phyloP scores from a whole-genome alignment of 371 early-diverging fungal genomes.

The Synchytrium microbalum region DNA sequence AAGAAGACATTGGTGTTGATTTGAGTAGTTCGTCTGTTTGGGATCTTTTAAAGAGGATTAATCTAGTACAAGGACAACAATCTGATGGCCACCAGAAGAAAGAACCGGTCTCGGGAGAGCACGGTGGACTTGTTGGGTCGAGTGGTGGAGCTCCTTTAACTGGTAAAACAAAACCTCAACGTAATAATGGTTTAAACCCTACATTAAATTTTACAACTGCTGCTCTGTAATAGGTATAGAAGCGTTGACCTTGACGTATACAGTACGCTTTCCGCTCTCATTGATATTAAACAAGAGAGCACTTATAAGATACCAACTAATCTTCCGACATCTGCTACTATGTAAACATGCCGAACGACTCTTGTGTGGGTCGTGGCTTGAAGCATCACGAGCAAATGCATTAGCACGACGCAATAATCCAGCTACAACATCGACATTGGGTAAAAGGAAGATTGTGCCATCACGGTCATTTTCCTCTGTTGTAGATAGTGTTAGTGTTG shows the following conservation, averaged over 20 bases:
- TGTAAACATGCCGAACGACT: slow-evolving; percentile 79
- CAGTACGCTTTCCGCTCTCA: slow-evolving; percentile 78
- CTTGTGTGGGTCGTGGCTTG: slow-evolving; percentile 63
- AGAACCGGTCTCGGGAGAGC: no score
- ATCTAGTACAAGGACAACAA: slow-evolving; percentile 20
- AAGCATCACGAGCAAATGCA: slow-evolving; percentile 16
- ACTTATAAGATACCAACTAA: slow-evolving; percentile 79
- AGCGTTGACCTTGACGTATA: slow-evolving; percentile 65
- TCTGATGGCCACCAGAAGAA: no score
- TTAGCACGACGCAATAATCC: not conserved
- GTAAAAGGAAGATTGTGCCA: not conserved
- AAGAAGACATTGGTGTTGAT: slow-evolving; percentile 72
- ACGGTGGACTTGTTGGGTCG: no score
- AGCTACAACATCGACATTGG: not conserved
- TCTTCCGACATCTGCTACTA: slow-evolving; percentile 80
- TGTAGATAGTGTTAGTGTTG: no score
- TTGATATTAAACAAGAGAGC: slow-evolving; percentile 76
- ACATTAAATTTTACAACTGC: no score
- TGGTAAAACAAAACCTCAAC: no score
- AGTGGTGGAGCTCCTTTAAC: no score
- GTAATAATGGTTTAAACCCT: no score
- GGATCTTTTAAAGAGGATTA: slow-evolving; percentile 63
- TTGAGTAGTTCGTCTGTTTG: slow-evolving; percentile 55
- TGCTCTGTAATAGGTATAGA: slow-evolving; percentile 69
- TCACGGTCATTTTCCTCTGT: not conserved